Evolutionary conservation across 768 basidiomycete species (phyloP), one percentile per base, ranked within the genome.

Genomic region (Lactarius quietus): DNA sequence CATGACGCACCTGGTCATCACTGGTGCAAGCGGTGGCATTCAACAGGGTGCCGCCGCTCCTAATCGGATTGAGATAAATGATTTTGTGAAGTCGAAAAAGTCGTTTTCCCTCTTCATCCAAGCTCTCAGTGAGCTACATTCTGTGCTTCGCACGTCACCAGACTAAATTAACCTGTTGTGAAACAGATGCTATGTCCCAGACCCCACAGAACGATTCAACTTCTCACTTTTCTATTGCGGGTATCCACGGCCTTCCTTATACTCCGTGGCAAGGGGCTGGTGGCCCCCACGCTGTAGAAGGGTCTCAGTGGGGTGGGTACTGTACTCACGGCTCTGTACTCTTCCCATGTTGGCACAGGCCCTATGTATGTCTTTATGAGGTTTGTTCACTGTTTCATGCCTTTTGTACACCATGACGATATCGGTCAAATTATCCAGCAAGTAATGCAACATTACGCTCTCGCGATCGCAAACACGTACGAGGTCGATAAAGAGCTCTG

Each of bases 321-420:
- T 85, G 84, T 70, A 79, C 78, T n/a, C 85, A 86, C 70, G 81
- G 81, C 18, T 80, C 79, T 1, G 76, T 80, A 10, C 73, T 84
- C 12, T 84, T 84, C 76, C 83, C 83, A 9, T 83, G 81, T 6
- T 85, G 82, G 81, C 84, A 86, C 67, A 73, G 84, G 57, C 82
- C 83, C 3, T 85, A 85, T 66, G 71, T 85, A 29, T 71, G 78
- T 38, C 72, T 84, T 1, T 79, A 78, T 63, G 84, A 86, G 77
- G 84, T 84, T 54, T 12, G 75, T 65, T 31, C 29, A 6, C 12
- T 48, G 9, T 26, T 45, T 56, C n/a, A 20, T 28, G 14, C 39
- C 35, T 38, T 51, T 4, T 35, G 28, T 33, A 33, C 35, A 10
- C 0, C 7, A 8, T n/a, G 3, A 36, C 8, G 9, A 23, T 31